Evolutionary conservation across 495 filamentous ascomycete species (phyloP).

Genomic region (Aspergillus haitiensis): DNA sequence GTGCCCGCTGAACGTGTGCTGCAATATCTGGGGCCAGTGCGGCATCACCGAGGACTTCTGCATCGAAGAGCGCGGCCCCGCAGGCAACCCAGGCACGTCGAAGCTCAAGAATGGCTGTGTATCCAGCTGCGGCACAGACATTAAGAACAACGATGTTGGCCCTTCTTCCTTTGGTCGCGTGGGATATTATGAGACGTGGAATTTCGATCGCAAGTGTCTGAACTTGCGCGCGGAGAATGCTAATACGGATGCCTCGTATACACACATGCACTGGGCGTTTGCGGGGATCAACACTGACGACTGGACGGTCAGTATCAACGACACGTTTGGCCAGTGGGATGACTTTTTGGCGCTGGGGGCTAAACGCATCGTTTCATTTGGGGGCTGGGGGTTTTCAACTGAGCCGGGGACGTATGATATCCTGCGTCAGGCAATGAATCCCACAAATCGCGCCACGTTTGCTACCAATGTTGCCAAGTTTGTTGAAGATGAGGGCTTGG

Average conservation of each 20-base stretch:
- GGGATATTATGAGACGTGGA: conserved; percentile 24
- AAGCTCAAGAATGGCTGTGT: background rate
- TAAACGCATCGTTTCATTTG: conserved; percentile 38
- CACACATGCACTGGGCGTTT: conserved; percentile 49
- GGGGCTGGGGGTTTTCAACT: conserved; percentile 49
- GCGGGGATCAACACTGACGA: conserved; percentile 29
- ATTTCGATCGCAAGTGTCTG: background rate
- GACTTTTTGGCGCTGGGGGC: conserved; percentile 19
- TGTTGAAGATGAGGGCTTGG: background rate
- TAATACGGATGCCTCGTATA: conserved; percentile 25
- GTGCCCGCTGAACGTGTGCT: conserved; percentile 33
- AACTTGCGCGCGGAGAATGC: background rate
- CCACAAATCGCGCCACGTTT: background rate
- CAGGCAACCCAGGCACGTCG: background rate
- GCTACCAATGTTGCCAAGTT: conserved; percentile 20
- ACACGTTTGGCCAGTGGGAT: conserved; percentile 22
- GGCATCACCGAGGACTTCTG: conserved; percentile 45
- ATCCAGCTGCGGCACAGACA: background rate
- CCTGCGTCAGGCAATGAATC: conserved; percentile 32
- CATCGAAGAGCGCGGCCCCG: conserved; percentile 11
- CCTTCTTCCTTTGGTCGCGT: conserved; percentile 2
- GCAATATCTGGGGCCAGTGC: conserved; percentile 42
- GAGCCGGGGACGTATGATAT: conserved; percentile 34
- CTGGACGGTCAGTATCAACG: conserved; percentile 24
- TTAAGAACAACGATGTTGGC: conserved; percentile 30